Base-by-base conservation (phyloP, 1,284 basidiomycete genomes). In the Salmacisia buchloeana region DNA sequence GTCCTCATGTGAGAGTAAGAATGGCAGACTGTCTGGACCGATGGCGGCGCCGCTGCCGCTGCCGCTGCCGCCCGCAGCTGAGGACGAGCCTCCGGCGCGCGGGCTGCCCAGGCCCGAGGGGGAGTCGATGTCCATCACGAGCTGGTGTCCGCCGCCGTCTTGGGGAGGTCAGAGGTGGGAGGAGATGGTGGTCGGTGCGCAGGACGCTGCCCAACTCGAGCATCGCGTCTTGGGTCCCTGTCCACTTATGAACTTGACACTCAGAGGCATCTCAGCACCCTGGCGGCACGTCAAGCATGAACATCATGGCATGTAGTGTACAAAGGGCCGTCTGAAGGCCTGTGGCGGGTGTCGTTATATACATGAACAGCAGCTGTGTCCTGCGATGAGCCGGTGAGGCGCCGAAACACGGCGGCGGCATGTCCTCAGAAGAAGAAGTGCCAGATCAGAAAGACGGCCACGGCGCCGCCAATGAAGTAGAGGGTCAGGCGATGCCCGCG, bases 361-460 rank as follows among this genome's bases (percentile, higher is more conserved):
- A n/a, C n/a, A n/a, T n/a, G n/a, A n/a, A n/a, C n/a, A n/a, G n/a
- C n/a, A n/a, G n/a, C n/a, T n/a, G n/a, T 5, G 39, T 15, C 6
- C 18, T 5, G 39, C 39, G 15, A 43, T n/a, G 23, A 43, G 18
- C 6, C 15, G 5, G 23, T 5, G 39, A 21, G 39, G 6, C 39
- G 39, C 4, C 18, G 39, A 21, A n/a, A n/a, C n/a, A n/a, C n/a
- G n/a, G n/a, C n/a, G n/a, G n/a, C n/a, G n/a, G n/a, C n/a, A n/a
- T n/a, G n/a, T n/a, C n/a, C 29, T 49, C 49, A 54, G 49, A 54
- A 54, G 49, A 54, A 54, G 49, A 54, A 54, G 49, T 54, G 49
- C 67, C 71, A 76, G 3, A 76, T 52, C 13, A 71, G 54, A 69
- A 72, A 76, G 25, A 75, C 60, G 2, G 63, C 65, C 0, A 76